A percentile compares a stretch with the other conserved stretches of the same genome.
phyloP scores from a whole-genome alignment of 2,329 filamentous ascomycete species.

The Moelleriella libera region DNA sequence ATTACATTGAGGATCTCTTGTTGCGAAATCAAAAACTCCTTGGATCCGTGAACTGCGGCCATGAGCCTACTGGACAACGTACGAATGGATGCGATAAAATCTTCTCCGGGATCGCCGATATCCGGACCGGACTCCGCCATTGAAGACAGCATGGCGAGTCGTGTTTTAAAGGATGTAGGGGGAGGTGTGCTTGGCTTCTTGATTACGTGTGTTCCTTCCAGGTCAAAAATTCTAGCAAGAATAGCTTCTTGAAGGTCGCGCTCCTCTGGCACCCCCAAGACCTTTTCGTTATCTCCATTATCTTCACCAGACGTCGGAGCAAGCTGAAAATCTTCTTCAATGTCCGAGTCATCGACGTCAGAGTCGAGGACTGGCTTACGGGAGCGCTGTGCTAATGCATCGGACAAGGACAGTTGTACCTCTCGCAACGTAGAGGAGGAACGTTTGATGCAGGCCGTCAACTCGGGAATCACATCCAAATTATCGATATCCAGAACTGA shows the following conservation, averaged over 20 bases:
- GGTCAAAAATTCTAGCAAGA: conserved; percentile 36
- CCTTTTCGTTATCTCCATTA: conserved; percentile 23
- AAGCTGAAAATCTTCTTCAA: conserved; percentile 40
- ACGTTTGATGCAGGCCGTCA: conserved; percentile 39
- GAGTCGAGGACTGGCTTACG: conserved; percentile 21
- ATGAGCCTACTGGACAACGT: conserved; percentile 28
- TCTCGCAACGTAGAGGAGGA: conserved; percentile 39
- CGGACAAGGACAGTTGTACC: conserved; percentile 45
- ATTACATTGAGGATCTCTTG: conserved; percentile 36
- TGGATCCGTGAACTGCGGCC: conserved; percentile 22
- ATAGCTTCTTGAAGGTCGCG: conserved; percentile 39
- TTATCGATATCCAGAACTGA: conserved; percentile 46
- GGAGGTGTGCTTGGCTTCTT: conserved; percentile 17
- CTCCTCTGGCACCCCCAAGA: conserved; percentile 35
- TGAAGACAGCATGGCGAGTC: too few species aligned
- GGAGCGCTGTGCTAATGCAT: conserved; percentile 28
- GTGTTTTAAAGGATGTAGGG: neutral
- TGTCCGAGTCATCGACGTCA: conserved; percentile 34
- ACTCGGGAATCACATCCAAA: conserved; percentile 39
- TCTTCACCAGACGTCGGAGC: conserved; percentile 18
- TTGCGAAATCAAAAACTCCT: conserved; percentile 19
- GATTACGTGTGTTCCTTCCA: conserved; percentile 23
- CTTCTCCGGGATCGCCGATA: conserved; percentile 12
- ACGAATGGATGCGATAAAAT: conserved; percentile 20
- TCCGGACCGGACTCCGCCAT: too few species aligned